These are phyloP conservation scores for Phytophthora citrophthora DNA, from an alignment of 352 stramenopile species.

Conservation along the genomic window DNA sequence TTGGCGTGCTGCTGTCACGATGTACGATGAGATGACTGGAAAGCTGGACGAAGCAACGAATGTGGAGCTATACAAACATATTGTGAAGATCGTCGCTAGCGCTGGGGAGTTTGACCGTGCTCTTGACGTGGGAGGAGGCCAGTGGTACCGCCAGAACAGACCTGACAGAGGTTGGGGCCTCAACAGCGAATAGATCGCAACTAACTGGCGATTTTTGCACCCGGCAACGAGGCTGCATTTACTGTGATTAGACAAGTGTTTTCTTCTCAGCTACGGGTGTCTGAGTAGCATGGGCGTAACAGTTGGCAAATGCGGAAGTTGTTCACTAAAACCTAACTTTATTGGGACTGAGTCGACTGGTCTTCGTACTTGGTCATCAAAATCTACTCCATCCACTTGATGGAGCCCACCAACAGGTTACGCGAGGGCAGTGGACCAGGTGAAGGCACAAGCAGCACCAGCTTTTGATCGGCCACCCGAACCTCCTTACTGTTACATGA, in stretches of 20 bases:
- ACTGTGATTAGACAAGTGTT: not conserved
- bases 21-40: conserved; percentile 78
- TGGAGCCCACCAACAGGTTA: conserved; percentile 80
- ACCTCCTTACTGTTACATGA: conserved; percentile 69
- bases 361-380: conserved; percentile 1
- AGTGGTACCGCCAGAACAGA: conserved; percentile 88
- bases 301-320: conserved; percentile 8
- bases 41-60: conserved; percentile 64
- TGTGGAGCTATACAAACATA: conserved; percentile 79
- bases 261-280: not conserved
- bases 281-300: conserved; percentile 10
- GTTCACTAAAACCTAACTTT: conserved; percentile 32
- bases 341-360: conserved; percentile 6
- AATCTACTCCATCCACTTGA: conserved; percentile 86
- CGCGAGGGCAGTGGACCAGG: conserved; percentile 79
- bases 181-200: not conserved
- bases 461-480: conserved; percentile 71
- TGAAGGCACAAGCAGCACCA: conserved; percentile 86
- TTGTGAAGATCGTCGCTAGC: conserved; percentile 84
- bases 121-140: conserved; percentile 83
- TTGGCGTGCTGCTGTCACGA: conserved; percentile 75
- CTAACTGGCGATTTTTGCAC: conserved; percentile 2
- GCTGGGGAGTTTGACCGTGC: conserved; percentile 84
- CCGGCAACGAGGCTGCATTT: no score
- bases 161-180: conserved; percentile 71